Evolutionary conservation across 2,329 filamentous ascomycete genomes (phyloP).

Genomic region (Kalaharituber pfeilii): DNA sequence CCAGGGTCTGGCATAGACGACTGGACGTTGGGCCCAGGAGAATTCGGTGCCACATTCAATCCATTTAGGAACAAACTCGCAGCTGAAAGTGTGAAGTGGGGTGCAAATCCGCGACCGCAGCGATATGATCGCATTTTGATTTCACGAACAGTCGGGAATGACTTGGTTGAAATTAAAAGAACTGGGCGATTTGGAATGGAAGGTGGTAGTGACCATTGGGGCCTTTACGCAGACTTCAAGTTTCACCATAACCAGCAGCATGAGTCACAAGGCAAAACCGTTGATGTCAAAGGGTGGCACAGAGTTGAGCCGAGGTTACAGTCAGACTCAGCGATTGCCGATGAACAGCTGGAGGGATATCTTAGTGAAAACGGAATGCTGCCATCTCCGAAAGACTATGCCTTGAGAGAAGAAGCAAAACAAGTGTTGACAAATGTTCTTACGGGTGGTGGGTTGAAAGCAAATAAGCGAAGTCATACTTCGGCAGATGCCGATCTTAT

Average conservation of each 20-base stretch:
- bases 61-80: slow-evolving; percentile 41
- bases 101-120: slow-evolving; percentile 39
- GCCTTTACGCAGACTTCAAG: slow-evolving; percentile 28
- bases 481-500: not conserved
- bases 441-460: not conserved
- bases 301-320: slow-evolving; percentile 9
- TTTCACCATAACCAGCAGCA: slow-evolving; percentile 25
- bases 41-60: slow-evolving; percentile 49
- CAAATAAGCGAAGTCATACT: not conserved
- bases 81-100: slow-evolving; percentile 32
- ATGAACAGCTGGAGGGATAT: slow-evolving; percentile 27
- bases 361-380: slow-evolving; percentile 25
- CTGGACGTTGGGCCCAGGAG: slow-evolving; percentile 28
- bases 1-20: not conserved
- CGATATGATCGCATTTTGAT: slow-evolving; percentile 48
- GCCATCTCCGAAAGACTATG: not conserved
- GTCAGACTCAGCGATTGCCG: slow-evolving; percentile 9
- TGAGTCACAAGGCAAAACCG: slow-evolving; percentile 6
- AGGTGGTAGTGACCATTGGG: slow-evolving; percentile 40
- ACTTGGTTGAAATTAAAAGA: not conserved
- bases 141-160: slow-evolving; percentile 25
- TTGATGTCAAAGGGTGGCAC: slow-evolving; percentile 13
- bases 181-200: slow-evolving; percentile 7
- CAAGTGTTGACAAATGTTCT: not conserved
- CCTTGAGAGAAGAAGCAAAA: not conserved